Evolutionary conservation across 129 eudicot genomes (phyloP), one percentile per base, ranked within the genome.

Genomic region (Artemisia tridentata): DNA sequence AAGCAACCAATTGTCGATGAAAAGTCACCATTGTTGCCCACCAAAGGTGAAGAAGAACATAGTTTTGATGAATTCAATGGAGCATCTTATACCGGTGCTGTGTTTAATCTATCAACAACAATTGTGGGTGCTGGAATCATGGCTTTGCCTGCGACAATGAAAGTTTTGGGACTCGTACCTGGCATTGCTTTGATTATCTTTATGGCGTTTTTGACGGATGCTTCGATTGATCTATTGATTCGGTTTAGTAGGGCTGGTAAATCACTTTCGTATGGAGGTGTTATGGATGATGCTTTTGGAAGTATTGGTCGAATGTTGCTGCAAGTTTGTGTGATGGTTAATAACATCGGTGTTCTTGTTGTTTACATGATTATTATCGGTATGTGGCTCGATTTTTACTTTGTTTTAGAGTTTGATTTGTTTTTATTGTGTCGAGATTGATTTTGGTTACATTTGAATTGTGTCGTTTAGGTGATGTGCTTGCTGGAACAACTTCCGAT

Each of bases 71-170:
- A 88, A 78, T 92, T 92, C 64, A 78, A 92, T 59, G 98, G 98
- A 48, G 97, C 96, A 75, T 90, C 99, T 3, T 87, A 70, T 67
- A 79, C 86, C 12, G 92, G 97, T 34, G 89, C 95, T 0, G 97
- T 93, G 29, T 93, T 89, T 71, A 93, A 93, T 77, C 53, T 93
- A 50, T 89, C 99, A 1, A 90, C 96, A 43, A 93, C 95, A 4
- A 84, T 93, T 57, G 93, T 93, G 49, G 99, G 99, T 73, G 97
- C 99, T 63, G 99, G 99, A 53, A 90, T 93, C 34, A 93, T 93
- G 99, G 85, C 97, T 73, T 75, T 93, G 59, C 99, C 99, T 51
- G 99, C 99, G 3, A 88, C 99, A 27, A 82, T 93, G 92, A 93
- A 93, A 75, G 88, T 83, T 20, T 67, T 93, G 71, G 99, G 99